phyloP scores from a whole-genome alignment of 2,329 filamentous ascomycete species.

The Ophiostoma fasciatum region DNA sequence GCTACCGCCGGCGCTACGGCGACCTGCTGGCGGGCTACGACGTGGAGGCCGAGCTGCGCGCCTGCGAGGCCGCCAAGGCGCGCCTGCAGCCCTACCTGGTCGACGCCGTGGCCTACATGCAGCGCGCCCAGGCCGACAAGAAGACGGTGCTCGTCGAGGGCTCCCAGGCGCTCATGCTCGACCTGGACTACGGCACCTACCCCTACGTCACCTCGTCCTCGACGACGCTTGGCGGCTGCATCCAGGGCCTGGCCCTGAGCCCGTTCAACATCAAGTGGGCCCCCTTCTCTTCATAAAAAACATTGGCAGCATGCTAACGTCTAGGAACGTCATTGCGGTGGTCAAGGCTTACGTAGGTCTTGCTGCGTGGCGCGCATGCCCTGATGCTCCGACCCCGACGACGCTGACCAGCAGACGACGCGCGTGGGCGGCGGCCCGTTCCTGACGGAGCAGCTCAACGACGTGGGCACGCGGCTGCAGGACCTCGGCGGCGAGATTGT shows the following conservation, averaged over 20 bases:
- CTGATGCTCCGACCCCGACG: too few species aligned
- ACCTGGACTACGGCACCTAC: conserved; percentile 45
- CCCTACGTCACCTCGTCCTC: conserved; percentile 44
- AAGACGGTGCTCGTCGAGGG: conserved; percentile 47
- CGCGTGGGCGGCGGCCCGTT: conserved; percentile 44
- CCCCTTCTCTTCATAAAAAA: not conserved
- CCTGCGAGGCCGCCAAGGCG: conserved; percentile 43
- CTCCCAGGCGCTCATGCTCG: conserved; percentile 28
- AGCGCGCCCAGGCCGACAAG: conserved; percentile 34
- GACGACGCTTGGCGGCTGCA: conserved; percentile 38
- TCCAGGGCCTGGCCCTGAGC: conserved; percentile 17
- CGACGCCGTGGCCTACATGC: conserved; percentile 43
- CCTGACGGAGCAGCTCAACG: conserved; percentile 37
- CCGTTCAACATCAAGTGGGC: conserved; percentile 6
- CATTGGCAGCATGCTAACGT: not conserved
- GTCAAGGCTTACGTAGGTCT: conserved; percentile 44
- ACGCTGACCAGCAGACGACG: conserved; percentile 29
- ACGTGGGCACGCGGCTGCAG: conserved; percentile 24
- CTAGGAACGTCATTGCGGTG: conserved; percentile 42
- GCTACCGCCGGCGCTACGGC: conserved; percentile 56
- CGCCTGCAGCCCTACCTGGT: conserved; percentile 46
- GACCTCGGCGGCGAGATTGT: conserved; percentile 14
- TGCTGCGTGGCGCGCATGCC: too few species aligned
- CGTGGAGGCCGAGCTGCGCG: conserved; percentile 51
- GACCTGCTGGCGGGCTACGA: conserved; percentile 43